These are phyloP conservation scores for Leucosporidium creatinivorum DNA, from an alignment of 768 basidiomycete species.

Conservation along the genomic window DNA sequence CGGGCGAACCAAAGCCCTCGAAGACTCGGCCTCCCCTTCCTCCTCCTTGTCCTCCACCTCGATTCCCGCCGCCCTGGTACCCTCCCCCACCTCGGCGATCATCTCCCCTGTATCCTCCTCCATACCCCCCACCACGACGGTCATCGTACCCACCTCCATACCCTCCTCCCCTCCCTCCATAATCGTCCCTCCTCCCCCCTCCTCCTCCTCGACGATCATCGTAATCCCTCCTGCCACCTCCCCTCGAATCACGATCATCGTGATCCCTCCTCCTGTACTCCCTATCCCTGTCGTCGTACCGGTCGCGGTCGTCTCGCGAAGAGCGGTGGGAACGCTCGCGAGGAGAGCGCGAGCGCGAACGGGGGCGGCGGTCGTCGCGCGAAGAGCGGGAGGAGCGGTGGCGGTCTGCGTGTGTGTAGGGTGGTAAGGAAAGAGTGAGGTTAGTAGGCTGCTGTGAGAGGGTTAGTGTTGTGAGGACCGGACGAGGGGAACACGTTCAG, in stretches of 20 bases:
- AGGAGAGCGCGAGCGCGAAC: constrained; percentile 8
- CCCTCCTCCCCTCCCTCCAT: constrained; percentile 6
- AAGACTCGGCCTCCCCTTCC: constrained; percentile 34
- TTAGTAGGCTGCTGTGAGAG: no score
- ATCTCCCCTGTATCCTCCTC: constrained; percentile 2
- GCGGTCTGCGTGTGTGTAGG: background rate
- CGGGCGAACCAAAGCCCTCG: constrained; percentile 54
- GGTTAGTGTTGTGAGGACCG: background rate
- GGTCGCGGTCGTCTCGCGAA: constrained; percentile 2
- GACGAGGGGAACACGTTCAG: background rate
- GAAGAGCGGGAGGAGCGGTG: constrained; percentile 5
- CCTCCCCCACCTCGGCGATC: background rate
- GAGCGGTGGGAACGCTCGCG: background rate
- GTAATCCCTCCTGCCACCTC: background rate
- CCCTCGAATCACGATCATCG: background rate
- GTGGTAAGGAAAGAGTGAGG: no score
- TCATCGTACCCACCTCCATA: background rate
- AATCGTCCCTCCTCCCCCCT: constrained; percentile 27
- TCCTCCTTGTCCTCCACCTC: constrained; percentile 15
- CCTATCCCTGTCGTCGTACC: constrained; percentile 22
- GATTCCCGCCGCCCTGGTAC: background rate
- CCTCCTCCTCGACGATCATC: constrained; percentile 14
- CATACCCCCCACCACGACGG: constrained; percentile 5
- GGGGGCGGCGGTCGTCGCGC: background rate
- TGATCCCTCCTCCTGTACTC: background rate